Evolutionary conservation across 2,329 filamentous ascomycete species (phyloP), one percentile per base, ranked within the genome.

Genomic region (Phyllosticta citribraziliensis): DNA sequence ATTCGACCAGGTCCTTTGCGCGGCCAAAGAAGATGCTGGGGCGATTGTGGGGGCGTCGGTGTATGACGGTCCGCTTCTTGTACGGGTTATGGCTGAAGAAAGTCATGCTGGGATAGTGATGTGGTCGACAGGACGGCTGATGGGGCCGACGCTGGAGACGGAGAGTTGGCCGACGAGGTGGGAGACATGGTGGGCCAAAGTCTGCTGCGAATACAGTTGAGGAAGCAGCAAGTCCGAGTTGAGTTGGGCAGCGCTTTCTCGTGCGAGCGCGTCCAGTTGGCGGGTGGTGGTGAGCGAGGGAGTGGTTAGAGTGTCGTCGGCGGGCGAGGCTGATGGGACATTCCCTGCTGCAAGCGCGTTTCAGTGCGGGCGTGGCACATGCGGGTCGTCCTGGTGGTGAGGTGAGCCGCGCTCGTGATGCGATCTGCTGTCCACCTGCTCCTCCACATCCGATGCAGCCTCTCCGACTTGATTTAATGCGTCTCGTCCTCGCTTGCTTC

Each of bases 1-100:
- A 24, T n/a, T 27, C 47, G 20, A 40, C 20, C 14, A 14, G 19
- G 30, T 61, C 55, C 22, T 27, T 57, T 27, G 47, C 35, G 8
- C 59, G 59, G 51, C 55, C 56, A 19, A 55, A 55, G 55, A 57
- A 58, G 55, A 62, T 30, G 51, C 60, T 58, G 22, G 55, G 60
- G 8, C 60, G 60, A 9, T 22, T 25, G 22, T n/a, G 14, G 24
- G 51, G 55, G n/a, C 60, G 60, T 20, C 60, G 60, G 25, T 58
- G 60, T 24, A 62, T 55, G 27, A 55, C 55, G 52, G 60, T 62
- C n/a, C 60, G 60, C 47, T 62, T 62, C 60, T 62, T 62, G 59
- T 57, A 47, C 27, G 54, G 54, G 52, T 54, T 24, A 35, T 19
- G 40, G 52, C 57, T 55, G 56, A 53, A 24, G 33, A 62, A 62